Evolutionary conservation across 768 basidiomycete genomes (phyloP).

Genomic region (Podaxis pistillaris): DNA sequence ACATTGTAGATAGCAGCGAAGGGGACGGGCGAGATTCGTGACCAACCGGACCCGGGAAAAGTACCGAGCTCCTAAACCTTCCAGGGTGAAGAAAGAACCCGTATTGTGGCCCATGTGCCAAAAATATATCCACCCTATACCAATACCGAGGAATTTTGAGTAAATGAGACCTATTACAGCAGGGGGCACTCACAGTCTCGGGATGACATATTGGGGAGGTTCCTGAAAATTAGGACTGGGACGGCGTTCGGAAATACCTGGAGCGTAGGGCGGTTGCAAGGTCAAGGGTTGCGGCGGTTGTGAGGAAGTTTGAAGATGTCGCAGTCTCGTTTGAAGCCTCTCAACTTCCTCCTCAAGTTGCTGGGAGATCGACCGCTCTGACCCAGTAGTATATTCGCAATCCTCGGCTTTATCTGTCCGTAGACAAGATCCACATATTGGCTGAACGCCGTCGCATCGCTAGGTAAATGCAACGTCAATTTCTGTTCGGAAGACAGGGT

Average conservation of each 20-base stretch:
- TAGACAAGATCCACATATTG: constrained; percentile 51
- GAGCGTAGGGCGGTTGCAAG: constrained; percentile 36
- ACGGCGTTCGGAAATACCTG: background rate
- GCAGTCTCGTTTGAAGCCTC: constrained; percentile 44
- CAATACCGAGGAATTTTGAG: constrained; percentile 5
- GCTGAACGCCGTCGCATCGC: constrained; percentile 56
- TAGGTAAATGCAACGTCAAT: constrained; percentile 19
- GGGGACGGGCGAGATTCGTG: constrained; percentile 35
- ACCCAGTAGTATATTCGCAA: constrained; percentile 55
- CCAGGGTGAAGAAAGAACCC: constrained; percentile 56
- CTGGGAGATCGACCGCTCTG: constrained; percentile 45
- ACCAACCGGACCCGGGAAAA: constrained; percentile 29
- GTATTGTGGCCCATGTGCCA: constrained; percentile 47
- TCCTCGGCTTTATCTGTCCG: constrained; percentile 48
- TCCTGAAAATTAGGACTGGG: constrained; percentile 21
- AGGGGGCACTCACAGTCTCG: constrained; percentile 27
- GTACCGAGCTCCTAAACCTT: constrained; percentile 41
- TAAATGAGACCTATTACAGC: background rate
- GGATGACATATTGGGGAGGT: constrained; percentile 29
- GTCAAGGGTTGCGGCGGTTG: constrained; percentile 23
- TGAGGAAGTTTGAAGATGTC: constrained; percentile 36
- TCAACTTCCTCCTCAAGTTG: constrained; percentile 51
- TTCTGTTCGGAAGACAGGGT: background rate
- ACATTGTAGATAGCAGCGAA: constrained; percentile 36
- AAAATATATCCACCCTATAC: constrained; percentile 36